Percentiles rank a stretch among this genome's conserved stretches.
These are phyloP conservation scores for Phialocephala subalpina DNA, from an alignment of 2,329 filamentous ascomycete genomes.

Conservation along the genomic window DNA sequence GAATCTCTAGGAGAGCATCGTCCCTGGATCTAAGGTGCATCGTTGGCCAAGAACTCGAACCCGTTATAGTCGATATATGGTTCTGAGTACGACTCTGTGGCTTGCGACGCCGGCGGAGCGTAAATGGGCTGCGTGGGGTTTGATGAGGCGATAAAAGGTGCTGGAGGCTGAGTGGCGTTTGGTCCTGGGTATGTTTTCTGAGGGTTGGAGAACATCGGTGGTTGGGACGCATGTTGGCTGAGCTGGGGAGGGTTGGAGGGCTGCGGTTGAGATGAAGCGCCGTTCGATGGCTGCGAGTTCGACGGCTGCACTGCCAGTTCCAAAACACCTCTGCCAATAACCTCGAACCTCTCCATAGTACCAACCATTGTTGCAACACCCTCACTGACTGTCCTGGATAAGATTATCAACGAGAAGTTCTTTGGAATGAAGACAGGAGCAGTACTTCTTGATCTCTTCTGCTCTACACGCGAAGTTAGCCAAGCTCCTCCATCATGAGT, in stretches of 20 bases:
- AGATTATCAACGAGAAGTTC: slow-evolving; percentile 18
- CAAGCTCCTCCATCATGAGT: slow-evolving; percentile 1
- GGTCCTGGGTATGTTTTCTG: slow-evolving; percentile 20
- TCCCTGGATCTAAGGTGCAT: slow-evolving; percentile 27
- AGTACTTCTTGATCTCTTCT: slow-evolving; percentile 22
- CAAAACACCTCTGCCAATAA: slow-evolving; percentile 28
- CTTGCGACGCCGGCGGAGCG: slow-evolving; percentile 7
- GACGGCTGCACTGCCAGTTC: slow-evolving; percentile 24
- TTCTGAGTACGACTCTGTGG: slow-evolving; percentile 22
- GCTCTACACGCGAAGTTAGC: slow-evolving; percentile 22
- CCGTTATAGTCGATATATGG: slow-evolving; percentile 22
- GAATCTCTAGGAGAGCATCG: slow-evolving; percentile 24
- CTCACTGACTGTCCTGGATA: slow-evolving; percentile 22
- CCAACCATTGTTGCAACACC: slow-evolving; percentile 22
- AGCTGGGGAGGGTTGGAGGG: slow-evolving; percentile 20
- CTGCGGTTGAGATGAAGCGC: slow-evolving; percentile 22
- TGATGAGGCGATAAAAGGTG: slow-evolving; percentile 10
- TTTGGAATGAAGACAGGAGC: slow-evolving; percentile 7
- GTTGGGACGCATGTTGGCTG: slow-evolving; percentile 14
- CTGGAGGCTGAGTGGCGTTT: slow-evolving; percentile 23
- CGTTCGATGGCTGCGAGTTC: slow-evolving; percentile 19
- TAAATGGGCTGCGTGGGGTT: slow-evolving; percentile 13
- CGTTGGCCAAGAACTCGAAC: slow-evolving; percentile 24
- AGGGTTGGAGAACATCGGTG: slow-evolving; percentile 6
- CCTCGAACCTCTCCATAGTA: slow-evolving; percentile 29